phyloP scores from a whole-genome alignment of 2,329 filamentous ascomycete genomes.

The Colletotrichum trifolii region DNA sequence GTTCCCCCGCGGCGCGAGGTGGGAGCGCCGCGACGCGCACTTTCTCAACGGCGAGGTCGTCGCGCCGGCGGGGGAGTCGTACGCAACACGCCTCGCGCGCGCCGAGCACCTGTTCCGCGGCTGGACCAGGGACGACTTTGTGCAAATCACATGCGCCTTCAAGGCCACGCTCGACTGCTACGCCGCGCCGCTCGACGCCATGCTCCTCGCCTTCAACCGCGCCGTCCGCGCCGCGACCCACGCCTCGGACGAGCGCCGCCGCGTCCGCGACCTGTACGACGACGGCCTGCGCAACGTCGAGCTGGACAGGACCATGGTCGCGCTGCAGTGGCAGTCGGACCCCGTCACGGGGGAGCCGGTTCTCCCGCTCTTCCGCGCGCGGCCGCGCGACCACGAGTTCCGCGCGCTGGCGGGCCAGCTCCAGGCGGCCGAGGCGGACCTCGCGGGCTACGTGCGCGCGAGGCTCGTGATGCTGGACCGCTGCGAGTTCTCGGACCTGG shows the following conservation, averaged over 20 bases:
- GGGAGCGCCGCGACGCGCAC: constrained; percentile 1
- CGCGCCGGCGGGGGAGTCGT: constrained; percentile 1
- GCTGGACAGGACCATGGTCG: background rate
- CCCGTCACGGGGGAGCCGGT: background rate
- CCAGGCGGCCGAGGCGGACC: background rate
- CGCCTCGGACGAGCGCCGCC: background rate
- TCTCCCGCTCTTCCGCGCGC: background rate
- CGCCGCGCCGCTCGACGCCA: constrained; percentile 2
- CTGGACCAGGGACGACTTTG: constrained; percentile 12
- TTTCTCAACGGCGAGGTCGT: background rate
- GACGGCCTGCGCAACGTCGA: background rate
- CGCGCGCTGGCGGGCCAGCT: constrained; percentile 6
- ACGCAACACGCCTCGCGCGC: constrained; percentile 1
- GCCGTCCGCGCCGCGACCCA: background rate
- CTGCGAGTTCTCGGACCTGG: constrained; percentile 13
- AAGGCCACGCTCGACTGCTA: constrained; percentile 23
- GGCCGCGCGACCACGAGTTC: background rate
- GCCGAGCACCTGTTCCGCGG: constrained; percentile 10
- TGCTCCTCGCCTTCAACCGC: constrained; percentile 2
- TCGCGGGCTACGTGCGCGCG: background rate
- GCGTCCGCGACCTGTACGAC: background rate
- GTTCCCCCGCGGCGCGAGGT: constrained; percentile 5
- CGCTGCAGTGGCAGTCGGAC: constrained; percentile 12
- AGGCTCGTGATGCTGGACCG: background rate
- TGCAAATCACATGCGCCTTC: constrained; percentile 25